phyloP scores from a whole-genome alignment of 2,329 filamentous ascomycete genomes.

The Claviceps monticola region DNA sequence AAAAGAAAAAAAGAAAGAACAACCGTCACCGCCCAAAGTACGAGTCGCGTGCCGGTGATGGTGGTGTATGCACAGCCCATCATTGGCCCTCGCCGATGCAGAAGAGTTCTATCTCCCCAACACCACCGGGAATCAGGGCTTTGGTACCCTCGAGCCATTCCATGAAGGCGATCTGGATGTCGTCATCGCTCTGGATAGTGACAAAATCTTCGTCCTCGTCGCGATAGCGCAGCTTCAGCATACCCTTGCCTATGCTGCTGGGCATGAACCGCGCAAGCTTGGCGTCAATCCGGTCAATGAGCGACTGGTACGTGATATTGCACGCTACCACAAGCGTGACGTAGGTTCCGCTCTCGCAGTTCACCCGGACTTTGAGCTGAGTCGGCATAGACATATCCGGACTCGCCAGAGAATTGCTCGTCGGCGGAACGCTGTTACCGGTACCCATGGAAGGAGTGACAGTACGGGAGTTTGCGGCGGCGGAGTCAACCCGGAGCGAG shows the following conservation, averaged over 20 bases:
- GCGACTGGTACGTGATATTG: constrained; percentile 85
- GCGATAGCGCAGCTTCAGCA: constrained; percentile 75
- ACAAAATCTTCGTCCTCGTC: constrained; percentile 91
- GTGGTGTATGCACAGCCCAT: neutral
- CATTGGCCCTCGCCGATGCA: constrained; percentile 42
- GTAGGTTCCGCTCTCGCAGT: constrained; percentile 72
- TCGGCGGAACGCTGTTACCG: constrained; percentile 13
- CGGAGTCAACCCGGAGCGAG: constrained; percentile 25
- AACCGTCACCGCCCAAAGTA: no score
- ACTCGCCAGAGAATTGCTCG: constrained; percentile 21
- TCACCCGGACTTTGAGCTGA: constrained; percentile 91
- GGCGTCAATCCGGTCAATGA: constrained; percentile 90
- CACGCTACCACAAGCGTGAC: constrained; percentile 92
- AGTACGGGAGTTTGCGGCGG: constrained; percentile 26
- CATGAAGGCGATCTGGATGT: constrained; percentile 89
- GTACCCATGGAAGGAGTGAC: constrained; percentile 33
- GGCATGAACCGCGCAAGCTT: constrained; percentile 80
- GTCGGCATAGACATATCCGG: constrained; percentile 44
- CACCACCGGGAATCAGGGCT: constrained; percentile 47
- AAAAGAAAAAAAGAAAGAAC: neutral
- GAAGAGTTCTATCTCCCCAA: constrained; percentile 84
- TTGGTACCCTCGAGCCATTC: constrained; percentile 69
- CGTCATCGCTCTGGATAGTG: constrained; percentile 87
- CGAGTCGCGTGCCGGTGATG: neutral
- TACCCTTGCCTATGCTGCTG: constrained; percentile 68